Base-by-base conservation (phyloP, 1,284 basidiomycete genomes). In the Ustilago nuda region DNA sequence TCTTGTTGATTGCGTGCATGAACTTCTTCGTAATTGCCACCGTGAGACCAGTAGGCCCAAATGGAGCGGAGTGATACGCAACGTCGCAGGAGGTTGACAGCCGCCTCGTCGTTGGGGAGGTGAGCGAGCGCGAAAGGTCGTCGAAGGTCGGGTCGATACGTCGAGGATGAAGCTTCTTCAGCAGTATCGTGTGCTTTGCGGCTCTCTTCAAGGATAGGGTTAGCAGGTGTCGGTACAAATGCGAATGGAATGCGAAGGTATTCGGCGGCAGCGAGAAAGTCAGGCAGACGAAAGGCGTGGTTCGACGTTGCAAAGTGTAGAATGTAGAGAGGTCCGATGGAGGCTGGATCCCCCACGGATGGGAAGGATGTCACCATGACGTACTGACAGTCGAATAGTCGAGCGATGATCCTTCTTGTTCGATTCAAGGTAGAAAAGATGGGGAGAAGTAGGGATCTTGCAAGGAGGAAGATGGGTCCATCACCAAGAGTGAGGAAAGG, bases 21-120 rank as follows among this genome's bases (percentile, higher is more conserved):
- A 11, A 86, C 61, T 23, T 82, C 67, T 0, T 63, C 78, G 57
- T 84, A 86, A 15, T 74, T 74, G 30, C 50, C 53, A 3, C 79
- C 84, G 36, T 81, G 68, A 0, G 78, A 75, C 87, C 87, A 87
- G 45, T 83, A 78, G 51, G 81, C 79, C 85, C 85, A 87, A 36
- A 86, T 78, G 51, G 82, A 95, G 92, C 92, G 94, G 82, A 98
- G 89, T 52, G 95, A 87, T 45, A 96, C 92, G 78, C 93, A 94
- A 76, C 96, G 88, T 71, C 89, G 88, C 0, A 93, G 91, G 23
- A 99, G 87, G n/a, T 89, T 85, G 61, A 88, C 87, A 0, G 92
- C 93, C 73, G 95, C 90, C 48, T 91, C 90, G 51, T 84, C 82
- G 59, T 56, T 61, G 32, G 82, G 76, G 27, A 84, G 66, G 32